Percentiles rank a stretch among this genome's conserved stretches.
These are phyloP conservation scores for Colletotrichum orbiculare DNA, from an alignment of 2,329 filamentous ascomycete species.

Conservation along the genomic window DNA sequence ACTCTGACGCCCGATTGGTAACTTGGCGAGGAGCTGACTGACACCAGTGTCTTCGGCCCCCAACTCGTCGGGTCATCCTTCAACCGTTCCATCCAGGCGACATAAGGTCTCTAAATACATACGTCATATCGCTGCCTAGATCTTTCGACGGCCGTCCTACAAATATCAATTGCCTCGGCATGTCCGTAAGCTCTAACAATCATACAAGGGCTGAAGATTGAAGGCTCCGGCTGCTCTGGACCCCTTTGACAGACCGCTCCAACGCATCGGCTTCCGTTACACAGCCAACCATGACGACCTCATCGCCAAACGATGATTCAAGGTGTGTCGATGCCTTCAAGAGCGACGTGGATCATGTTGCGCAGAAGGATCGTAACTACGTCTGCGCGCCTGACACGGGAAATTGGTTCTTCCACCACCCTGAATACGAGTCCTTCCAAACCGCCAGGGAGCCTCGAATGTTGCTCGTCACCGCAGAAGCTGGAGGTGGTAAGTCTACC, in stretches of 20 bases:
- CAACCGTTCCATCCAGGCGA: background rate
- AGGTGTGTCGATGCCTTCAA: slow-evolving; percentile 5
- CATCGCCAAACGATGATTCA: background rate
- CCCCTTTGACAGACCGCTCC: background rate
- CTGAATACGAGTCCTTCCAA: slow-evolving; percentile 11
- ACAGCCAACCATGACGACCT: background rate
- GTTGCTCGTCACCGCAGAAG: slow-evolving; percentile 8
- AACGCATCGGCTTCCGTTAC: background rate
- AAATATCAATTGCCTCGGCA: too few species aligned
- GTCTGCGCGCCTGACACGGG: slow-evolving; percentile 7
- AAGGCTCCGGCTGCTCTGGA: too few species aligned
- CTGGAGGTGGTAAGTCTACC: slow-evolving; percentile 11
- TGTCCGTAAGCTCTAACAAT: too few species aligned
- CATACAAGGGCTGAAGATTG: too few species aligned
- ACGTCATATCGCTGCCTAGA: background rate
- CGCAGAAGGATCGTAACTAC: slow-evolving; percentile 8
- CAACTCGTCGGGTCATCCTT: background rate
- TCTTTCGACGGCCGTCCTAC: background rate
- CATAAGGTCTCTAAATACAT: background rate
- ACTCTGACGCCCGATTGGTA: too few species aligned
- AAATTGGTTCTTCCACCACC: slow-evolving; percentile 9
- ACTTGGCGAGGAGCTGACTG: too few species aligned
- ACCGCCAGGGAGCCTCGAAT: background rate
- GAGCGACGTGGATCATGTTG: background rate
- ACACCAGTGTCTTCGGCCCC: background rate